These are phyloP conservation scores for Aureobasidium sp. DNA, from an alignment of 2,329 filamentous ascomycete species.

Conservation along the genomic window DNA sequence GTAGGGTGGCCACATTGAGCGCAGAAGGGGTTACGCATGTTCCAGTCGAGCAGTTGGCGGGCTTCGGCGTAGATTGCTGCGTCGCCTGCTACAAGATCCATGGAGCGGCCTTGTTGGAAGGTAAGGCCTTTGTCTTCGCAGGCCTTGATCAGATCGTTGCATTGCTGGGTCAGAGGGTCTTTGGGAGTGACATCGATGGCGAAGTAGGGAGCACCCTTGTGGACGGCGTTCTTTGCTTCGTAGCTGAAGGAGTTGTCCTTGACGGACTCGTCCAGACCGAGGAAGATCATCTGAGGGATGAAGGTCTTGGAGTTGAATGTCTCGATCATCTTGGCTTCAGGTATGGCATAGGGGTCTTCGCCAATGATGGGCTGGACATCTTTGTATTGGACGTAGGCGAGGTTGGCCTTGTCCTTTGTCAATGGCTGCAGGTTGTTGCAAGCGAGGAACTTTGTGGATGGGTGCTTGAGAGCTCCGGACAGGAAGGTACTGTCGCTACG, in stretches of 20 bases:
- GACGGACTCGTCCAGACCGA: conserved; percentile 66
- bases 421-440: conserved; percentile 73
- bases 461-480: conserved; percentile 55
- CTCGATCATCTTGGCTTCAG: conserved; percentile 64
- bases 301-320: conserved; percentile 64
- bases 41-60: conserved; percentile 87
- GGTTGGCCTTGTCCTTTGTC: conserved; percentile 47
- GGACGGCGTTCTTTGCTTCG: conserved; percentile 55
- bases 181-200: conserved; percentile 75
- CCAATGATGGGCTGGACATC: conserved; percentile 66
- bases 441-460: conserved; percentile 63
- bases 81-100: conserved; percentile 52
- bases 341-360: conserved; percentile 57
- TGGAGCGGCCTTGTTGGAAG: conserved; percentile 59
- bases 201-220: conserved; percentile 76
- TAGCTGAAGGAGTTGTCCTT: conserved; percentile 47
- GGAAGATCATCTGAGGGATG: conserved; percentile 66
- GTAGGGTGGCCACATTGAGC: conserved; percentile 79
- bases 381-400: conserved; percentile 60
- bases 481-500: conserved; percentile 64
- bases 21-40: conserved; percentile 84
- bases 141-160: conserved; percentile 50
- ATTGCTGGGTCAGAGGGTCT: conserved; percentile 52
- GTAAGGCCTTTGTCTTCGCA: conserved; percentile 53
- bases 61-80: conserved; percentile 88